Evolutionary conservation across 306 rosid genomes (phyloP).

Genomic region (Trifolium subterraneum): DNA sequence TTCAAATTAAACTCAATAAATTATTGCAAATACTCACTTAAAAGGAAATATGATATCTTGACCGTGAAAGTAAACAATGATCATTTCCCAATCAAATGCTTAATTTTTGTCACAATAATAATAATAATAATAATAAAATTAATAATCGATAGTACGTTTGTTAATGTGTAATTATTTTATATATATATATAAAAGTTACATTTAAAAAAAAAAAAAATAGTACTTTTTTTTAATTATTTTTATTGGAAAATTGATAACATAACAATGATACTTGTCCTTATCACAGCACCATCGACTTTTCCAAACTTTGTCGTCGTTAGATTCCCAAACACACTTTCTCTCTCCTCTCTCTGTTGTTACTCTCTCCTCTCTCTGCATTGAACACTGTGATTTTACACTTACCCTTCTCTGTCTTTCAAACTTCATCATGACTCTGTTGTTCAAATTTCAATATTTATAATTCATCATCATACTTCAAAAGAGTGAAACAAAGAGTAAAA

Average conservation of each 20-base stretch:
- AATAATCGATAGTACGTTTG: too few species aligned
- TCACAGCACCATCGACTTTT: constrained; percentile 5
- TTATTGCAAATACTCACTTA: too few species aligned
- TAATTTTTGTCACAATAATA: neutral
- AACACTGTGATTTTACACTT: neutral
- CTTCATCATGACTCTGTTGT: neutral
- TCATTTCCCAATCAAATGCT: neutral
- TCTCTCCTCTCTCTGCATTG: neutral
- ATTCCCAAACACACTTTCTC: constrained; percentile 8
- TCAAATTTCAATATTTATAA: neutral
- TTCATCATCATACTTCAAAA: neutral
- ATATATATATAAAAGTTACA: too few species aligned
- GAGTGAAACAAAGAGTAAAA: too few species aligned
- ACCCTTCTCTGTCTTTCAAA: neutral
- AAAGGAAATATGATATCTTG: too few species aligned
- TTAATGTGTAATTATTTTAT: too few species aligned
- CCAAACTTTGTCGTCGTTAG: constrained; percentile 10
- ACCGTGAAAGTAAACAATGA: neutral
- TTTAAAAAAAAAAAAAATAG: too few species aligned
- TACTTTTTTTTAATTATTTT: too few species aligned
- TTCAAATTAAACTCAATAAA: too few species aligned
- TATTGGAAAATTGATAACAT: too few species aligned
- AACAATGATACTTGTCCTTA: neutral
- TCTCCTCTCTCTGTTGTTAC: constrained; percentile 5
- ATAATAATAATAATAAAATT: too few species aligned